These are phyloP conservation scores for Galerina sulciceps DNA, from an alignment of 768 basidiomycete genomes.

Conservation along the genomic window DNA sequence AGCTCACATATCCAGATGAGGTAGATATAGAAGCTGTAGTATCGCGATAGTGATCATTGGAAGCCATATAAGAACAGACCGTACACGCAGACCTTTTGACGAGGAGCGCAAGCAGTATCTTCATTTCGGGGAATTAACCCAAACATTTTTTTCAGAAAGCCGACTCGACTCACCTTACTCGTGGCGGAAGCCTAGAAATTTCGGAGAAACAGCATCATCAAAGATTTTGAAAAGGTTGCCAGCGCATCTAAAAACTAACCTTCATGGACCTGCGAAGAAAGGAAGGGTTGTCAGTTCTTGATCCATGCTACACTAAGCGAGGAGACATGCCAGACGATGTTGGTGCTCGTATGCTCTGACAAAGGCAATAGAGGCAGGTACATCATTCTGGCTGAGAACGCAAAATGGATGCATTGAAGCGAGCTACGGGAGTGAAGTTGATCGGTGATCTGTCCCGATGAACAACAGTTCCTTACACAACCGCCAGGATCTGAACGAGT, in stretches of 20 bases:
- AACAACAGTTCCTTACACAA: background rate
- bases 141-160: background rate
- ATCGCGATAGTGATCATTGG: background rate
- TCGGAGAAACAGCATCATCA: background rate
- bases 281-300: too few species aligned
- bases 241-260: background rate
- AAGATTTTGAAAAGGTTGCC: too few species aligned
- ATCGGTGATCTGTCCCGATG: background rate
- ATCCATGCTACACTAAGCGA: background rate
- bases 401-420: background rate
- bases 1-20: slow-evolving; percentile 2
- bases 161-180: background rate
- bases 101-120: background rate
- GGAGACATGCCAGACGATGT: background rate
- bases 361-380: background rate
- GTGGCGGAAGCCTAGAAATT: background rate
- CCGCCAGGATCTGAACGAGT: background rate
- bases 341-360: background rate
- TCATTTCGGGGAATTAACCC: too few species aligned
- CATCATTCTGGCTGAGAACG: slow-evolving; percentile 4
- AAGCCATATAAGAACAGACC: rapidly evolving
- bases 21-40: slow-evolving; percentile 1
- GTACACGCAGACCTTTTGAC: background rate
- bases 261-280: background rate
- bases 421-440: background rate